Evolutionary conservation across 2,329 filamentous ascomycete species (phyloP), one percentile per base, ranked within the genome.

Genomic region (Microcyclosporella mali): DNA sequence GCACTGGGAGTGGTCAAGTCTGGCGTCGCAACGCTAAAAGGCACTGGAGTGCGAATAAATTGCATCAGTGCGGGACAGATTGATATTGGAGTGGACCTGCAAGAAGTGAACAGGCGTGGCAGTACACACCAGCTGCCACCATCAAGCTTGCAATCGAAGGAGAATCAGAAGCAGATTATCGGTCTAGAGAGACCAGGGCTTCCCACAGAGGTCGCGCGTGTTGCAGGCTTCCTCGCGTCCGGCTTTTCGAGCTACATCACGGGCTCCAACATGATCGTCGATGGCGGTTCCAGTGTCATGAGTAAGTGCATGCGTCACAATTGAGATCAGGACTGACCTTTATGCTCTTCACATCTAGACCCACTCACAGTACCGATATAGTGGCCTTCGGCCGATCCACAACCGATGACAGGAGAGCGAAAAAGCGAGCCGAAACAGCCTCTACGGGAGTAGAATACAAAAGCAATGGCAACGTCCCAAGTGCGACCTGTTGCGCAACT

Each of bases 241-340:
- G 77, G 77, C 0, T 82, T 82, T 59, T 78, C 74, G 48, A 75
- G 71, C 43, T 82, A 82, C 60, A 70, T 82, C 33, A 81, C 75
- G 1, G 79, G 79, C 1, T 69, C 75, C 2, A 81, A 82, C 56
- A 60, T 82, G 53, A 71, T 80, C 11, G 77, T 81, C 11, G 78
- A 82, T 63, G 79, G 77, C 3, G 79, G 78, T 6, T 73, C 75
- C 15, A 57, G 56, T 16, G 56, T 58, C 4, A 60, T 65, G 59
- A 63, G 21, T 25, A 25, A 25, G 21, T 25, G 21, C 6, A 9
- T 25, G 4, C 21, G 9, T 25, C 21, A 25, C 9, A 9, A 6
- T 25, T 25, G 21, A 25, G 21, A 25, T 9, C 4, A 25, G 9
- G 6, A 9, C 21, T 25, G 21, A 25, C 21, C n/a, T 25, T 25